A percentile compares a stretch with the other conserved stretches of the same genome.
These are phyloP conservation scores for Plantago elongata DNA, from an alignment of 257 asterid species.

Conservation along the genomic window DNA sequence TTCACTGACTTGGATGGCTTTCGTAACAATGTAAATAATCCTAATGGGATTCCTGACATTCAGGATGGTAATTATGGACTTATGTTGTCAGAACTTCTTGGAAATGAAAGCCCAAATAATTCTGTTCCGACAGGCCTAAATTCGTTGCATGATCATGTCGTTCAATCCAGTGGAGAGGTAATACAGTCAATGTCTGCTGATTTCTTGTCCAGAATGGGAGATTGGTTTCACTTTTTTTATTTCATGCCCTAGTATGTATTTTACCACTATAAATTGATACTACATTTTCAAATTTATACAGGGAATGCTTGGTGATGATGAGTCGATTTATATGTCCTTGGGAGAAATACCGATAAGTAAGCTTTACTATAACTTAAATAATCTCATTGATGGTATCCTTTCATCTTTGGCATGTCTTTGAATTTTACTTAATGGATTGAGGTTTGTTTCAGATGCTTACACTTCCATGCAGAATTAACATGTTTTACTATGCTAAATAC, in stretches of 20 bases:
- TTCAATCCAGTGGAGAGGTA: slow-evolving; percentile 82
- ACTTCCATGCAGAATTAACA: too few species aligned
- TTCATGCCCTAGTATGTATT: slow-evolving; percentile 8
- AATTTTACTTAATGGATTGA: slow-evolving; percentile 4
- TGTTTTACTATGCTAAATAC: too few species aligned
- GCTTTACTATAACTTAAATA: slow-evolving; percentile 18
- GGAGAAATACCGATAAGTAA: slow-evolving; percentile 95
- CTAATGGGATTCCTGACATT: slow-evolving; percentile 46
- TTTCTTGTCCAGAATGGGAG: too few species aligned
- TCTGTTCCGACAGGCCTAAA: slow-evolving; percentile 62
- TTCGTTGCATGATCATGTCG: slow-evolving; percentile 69
- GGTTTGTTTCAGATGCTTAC: not conserved
- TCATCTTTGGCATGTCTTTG: not conserved
- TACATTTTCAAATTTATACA: slow-evolving; percentile 31
- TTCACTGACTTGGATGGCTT: slow-evolving; percentile 70
- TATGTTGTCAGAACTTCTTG: slow-evolving; percentile 83
- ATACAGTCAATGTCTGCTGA: not conserved
- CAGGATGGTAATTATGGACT: slow-evolving; percentile 87
- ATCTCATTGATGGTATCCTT: not conserved
- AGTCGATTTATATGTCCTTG: slow-evolving; percentile 90
- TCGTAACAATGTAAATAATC: slow-evolving; percentile 49
- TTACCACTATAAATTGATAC: slow-evolving; percentile 6
- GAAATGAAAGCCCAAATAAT: slow-evolving; percentile 66
- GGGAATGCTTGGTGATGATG: slow-evolving; percentile 97
- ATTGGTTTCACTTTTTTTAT: not conserved